phyloP scores from a whole-genome alignment of 768 basidiomycete species.

The Leucosporidium scottii region DNA sequence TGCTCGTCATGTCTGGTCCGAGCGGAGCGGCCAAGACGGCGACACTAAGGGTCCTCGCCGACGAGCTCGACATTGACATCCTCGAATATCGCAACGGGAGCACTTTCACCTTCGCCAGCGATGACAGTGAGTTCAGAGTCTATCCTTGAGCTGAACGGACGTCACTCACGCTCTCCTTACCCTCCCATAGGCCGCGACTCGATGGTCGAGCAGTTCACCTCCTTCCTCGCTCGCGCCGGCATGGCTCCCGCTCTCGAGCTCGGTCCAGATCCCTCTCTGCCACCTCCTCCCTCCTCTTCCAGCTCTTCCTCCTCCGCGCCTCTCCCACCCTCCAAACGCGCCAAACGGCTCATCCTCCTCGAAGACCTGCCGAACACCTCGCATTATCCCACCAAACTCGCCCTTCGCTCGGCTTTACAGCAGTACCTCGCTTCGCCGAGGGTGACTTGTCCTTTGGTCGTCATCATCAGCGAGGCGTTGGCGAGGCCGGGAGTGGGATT shows the following conservation, averaged over 20 bases:
- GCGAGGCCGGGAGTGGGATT: slow-evolving; percentile 45
- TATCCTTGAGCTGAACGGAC: no score
- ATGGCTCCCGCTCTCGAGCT: slow-evolving; percentile 54
- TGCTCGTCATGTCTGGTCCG: slow-evolving; percentile 78
- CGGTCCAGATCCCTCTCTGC: slow-evolving; percentile 5
- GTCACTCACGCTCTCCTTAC: background rate
- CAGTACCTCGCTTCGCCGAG: slow-evolving; percentile 47
- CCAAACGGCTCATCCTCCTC: slow-evolving; percentile 33
- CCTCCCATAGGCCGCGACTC: slow-evolving; percentile 22
- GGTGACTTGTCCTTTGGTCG: slow-evolving; percentile 57
- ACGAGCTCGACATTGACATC: slow-evolving; percentile 68
- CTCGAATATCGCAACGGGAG: slow-evolving; percentile 59
- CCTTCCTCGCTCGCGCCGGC: slow-evolving; percentile 54
- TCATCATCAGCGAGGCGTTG: slow-evolving; percentile 77
- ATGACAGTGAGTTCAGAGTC: background rate
- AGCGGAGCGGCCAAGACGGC: slow-evolving; percentile 88
- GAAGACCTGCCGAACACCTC: slow-evolving; percentile 72
- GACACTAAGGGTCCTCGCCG: slow-evolving; percentile 65
- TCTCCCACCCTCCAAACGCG: background rate
- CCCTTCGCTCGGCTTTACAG: slow-evolving; percentile 55
- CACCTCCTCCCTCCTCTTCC: background rate
- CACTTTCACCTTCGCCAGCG: background rate
- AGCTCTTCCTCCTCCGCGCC: background rate
- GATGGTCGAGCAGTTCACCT: slow-evolving; percentile 27
- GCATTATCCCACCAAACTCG: slow-evolving; percentile 60